phyloP scores from a whole-genome alignment of 2,329 filamentous ascomycete species.

The Pestalotiopsis sp. region DNA sequence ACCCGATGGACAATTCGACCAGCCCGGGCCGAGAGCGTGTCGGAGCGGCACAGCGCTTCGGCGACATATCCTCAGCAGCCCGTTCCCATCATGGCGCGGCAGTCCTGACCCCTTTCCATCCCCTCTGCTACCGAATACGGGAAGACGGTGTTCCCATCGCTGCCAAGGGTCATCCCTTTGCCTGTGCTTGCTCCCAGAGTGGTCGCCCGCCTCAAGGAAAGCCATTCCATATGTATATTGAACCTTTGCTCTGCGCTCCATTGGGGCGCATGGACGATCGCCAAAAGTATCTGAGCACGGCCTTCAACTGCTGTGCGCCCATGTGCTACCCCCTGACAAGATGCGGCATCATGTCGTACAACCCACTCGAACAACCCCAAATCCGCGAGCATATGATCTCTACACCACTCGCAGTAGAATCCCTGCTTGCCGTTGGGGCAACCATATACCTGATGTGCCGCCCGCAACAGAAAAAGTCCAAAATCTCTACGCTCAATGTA shows the following conservation, averaged over 20 bases:
- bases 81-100: not conserved
- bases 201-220: not conserved
- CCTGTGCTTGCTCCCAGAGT: not conserved
- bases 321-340: not conserved
- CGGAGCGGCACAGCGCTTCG: not conserved
- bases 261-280: not conserved
- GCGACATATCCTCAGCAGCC: not conserved
- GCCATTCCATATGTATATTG: not conserved
- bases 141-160: not conserved
- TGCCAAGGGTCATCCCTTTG: not conserved
- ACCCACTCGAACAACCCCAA: not conserved
- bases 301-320: not conserved
- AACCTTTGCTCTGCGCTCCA: not conserved
- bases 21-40: not conserved
- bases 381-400: not conserved
- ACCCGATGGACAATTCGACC: not conserved
- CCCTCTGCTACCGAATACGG: constrained; percentile 2
- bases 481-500: not conserved
- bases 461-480: not conserved
- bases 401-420: not conserved
- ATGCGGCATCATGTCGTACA: constrained; percentile 1
- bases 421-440: not conserved
- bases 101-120: not conserved
- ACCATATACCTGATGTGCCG: not conserved
- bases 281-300: not conserved